Conservation (phyloP, 176 grass and related monocot genomes). For the Ampelocalamus luodianensis region DNA sequence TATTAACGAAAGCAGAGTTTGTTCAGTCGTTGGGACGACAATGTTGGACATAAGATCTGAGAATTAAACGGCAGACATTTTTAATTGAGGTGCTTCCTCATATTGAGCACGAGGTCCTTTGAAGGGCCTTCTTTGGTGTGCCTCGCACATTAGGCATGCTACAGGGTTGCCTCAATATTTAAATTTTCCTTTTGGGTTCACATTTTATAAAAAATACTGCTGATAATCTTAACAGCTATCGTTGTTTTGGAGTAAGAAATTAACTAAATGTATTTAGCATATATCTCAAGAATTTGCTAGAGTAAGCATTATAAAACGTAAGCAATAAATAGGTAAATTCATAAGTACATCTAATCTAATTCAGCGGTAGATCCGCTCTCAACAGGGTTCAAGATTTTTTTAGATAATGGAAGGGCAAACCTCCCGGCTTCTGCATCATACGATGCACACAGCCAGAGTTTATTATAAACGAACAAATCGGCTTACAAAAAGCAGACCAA, state of each 20-base stretch:
- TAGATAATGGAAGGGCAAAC: too few relatives aligned
- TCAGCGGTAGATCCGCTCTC: too few relatives aligned
- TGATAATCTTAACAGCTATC: not conserved
- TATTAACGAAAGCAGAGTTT: not conserved
- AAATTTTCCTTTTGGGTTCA: not conserved
- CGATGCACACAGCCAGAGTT: too few relatives aligned
- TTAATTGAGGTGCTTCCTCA: not conserved
- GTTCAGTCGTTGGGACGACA: not conserved
- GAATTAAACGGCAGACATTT: not conserved
- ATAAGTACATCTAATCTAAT: too few relatives aligned
- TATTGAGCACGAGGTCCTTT: not conserved
- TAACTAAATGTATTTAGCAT: too few relatives aligned
- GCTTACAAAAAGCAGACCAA: too few relatives aligned
- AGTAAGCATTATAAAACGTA: not conserved
- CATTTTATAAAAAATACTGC: not conserved
- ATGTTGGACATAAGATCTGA: slow-evolving; percentile 3
- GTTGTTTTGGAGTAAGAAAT: not conserved
- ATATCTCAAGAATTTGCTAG: not conserved
- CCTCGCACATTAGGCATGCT: not conserved
- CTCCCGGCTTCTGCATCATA: too few relatives aligned
- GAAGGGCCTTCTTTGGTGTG: not conserved
- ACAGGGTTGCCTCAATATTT: not conserved
- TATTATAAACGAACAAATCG: too few relatives aligned
- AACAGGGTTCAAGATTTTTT: too few relatives aligned
- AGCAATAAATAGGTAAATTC: not conserved